Conservation (phyloP, 1,284 basidiomycete species). For the Ustilago shanxiensis region DNA sequence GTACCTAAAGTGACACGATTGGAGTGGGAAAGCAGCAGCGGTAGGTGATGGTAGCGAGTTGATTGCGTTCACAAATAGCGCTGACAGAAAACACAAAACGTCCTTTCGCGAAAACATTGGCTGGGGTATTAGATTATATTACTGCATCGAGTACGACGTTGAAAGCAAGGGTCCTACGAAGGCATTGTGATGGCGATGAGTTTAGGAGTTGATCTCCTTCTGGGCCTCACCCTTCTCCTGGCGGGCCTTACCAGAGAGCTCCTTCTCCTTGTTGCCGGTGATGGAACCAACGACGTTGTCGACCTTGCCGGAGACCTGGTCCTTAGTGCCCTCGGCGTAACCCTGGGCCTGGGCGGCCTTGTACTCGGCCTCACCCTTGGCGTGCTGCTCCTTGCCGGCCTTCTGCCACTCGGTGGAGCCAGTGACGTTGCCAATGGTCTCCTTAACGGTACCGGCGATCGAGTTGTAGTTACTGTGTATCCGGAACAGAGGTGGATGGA, state of each 20-base stretch:
- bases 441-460: constrained; percentile 54
- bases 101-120: not conserved
- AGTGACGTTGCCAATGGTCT: constrained; percentile 58
- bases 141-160: constrained; percentile 24
- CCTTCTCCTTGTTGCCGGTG: constrained; percentile 61
- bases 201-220: constrained; percentile 57
- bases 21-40: no score
- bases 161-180: not conserved
- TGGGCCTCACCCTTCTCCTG: constrained; percentile 58
- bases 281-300: constrained; percentile 58
- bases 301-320: constrained; percentile 64
- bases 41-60: no score
- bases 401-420: constrained; percentile 57
- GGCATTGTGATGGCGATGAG: not conserved
- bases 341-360: constrained; percentile 62
- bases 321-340: constrained; percentile 62
- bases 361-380: constrained; percentile 60
- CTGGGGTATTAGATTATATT: constrained; percentile 27
- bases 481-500: no score
- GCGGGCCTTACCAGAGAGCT: constrained; percentile 55
- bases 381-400: constrained; percentile 63
- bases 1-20: no score
- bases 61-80: no score
- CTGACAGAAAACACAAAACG: constrained; percentile 7
- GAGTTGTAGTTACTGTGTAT: constrained; percentile 52